Conservation (phyloP, 768 basidiomycete species). For the Phallus indusiatus region DNA sequence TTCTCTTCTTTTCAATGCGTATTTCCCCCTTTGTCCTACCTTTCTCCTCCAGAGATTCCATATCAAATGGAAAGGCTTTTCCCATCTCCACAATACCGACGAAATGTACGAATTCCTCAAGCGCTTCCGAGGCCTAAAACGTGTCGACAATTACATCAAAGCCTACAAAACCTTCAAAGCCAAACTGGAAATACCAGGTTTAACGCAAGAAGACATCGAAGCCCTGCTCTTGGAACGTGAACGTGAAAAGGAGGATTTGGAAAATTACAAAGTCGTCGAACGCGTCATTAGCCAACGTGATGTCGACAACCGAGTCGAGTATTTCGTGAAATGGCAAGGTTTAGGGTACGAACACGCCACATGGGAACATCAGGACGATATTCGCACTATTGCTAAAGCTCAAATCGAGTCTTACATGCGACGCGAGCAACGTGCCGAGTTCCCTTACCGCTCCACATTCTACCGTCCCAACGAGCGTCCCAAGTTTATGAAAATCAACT, state of each 20-base stretch:
- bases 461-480: conserved; percentile 68
- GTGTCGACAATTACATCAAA: conserved; percentile 99
- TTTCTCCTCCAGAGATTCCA: conserved; percentile 69
- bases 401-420: conserved; percentile 72
- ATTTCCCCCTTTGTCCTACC: conserved; percentile 11
- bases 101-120: conserved; percentile 95
- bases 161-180: conserved; percentile 68
- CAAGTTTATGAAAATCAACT: conserved; percentile 68
- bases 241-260: conserved; percentile 83
- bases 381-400: conserved; percentile 65
- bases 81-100: conserved; percentile 98
- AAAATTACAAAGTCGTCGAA: conserved; percentile 86
- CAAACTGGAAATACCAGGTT: conserved; percentile 50
- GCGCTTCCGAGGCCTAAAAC: conserved; percentile 89
- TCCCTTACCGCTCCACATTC: conserved; percentile 73
- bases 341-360: conserved; percentile 93
- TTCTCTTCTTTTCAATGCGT: conserved; percentile 3
- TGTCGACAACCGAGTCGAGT: conserved; percentile 53
- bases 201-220: conserved; percentile 84
- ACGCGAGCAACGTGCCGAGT: conserved; percentile 68
- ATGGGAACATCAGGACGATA: conserved; percentile 83
- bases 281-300: conserved; percentile 78
- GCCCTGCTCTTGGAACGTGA: conserved; percentile 84
- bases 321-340: conserved; percentile 95
- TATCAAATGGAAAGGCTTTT: conserved; percentile 99